These are phyloP conservation scores for Yamadazyma philogaea DNA, from an alignment of 805 yeast genomes.

Conservation along the genomic window DNA sequence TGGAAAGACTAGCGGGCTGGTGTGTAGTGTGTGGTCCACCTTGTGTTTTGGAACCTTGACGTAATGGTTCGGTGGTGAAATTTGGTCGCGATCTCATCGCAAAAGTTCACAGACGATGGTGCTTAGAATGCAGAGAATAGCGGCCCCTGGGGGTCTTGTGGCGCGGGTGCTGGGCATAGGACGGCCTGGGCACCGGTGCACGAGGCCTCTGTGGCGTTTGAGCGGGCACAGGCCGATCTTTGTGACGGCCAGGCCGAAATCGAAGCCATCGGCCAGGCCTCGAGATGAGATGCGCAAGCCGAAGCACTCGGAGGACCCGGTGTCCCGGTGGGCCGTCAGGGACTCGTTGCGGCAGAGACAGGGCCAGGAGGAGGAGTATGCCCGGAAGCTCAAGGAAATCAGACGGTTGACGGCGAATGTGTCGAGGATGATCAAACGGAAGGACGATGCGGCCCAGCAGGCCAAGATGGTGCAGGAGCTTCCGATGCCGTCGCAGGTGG, in stretches of 20 bases:
- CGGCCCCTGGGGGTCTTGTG: background rate
- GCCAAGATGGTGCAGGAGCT: slow-evolving; percentile 13
- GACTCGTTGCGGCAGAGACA: slow-evolving; percentile 21
- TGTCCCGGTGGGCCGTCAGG: slow-evolving; percentile 18
- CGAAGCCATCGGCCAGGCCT: no score
- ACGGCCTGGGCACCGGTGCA: no score
- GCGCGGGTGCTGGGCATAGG: background rate
- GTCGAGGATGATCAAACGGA: slow-evolving; percentile 20
- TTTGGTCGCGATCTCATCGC: background rate
- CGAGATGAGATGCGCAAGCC: background rate
- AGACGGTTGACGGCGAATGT: slow-evolving; percentile 28
- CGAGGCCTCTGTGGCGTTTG: no score
- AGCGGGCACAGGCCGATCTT: no score
- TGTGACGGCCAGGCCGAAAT: slow-evolving; percentile 6
- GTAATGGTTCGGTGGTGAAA: no score
- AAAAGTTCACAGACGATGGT: no score
- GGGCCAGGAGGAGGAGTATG: slow-evolving; percentile 22
- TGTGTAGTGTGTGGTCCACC: no score
- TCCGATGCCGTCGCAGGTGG: slow-evolving; percentile 19
- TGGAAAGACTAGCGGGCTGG: no score
- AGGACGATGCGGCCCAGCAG: slow-evolving; percentile 19
- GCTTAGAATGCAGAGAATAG: background rate
- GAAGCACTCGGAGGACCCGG: background rate
- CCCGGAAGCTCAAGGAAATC: slow-evolving; percentile 26
- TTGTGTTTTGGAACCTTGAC: no score